A percentile compares a stretch with the other conserved stretches of the same genome.
phyloP scores from a whole-genome alignment of 139 green algal species.

The Tetradesmus obliquus region DNA sequence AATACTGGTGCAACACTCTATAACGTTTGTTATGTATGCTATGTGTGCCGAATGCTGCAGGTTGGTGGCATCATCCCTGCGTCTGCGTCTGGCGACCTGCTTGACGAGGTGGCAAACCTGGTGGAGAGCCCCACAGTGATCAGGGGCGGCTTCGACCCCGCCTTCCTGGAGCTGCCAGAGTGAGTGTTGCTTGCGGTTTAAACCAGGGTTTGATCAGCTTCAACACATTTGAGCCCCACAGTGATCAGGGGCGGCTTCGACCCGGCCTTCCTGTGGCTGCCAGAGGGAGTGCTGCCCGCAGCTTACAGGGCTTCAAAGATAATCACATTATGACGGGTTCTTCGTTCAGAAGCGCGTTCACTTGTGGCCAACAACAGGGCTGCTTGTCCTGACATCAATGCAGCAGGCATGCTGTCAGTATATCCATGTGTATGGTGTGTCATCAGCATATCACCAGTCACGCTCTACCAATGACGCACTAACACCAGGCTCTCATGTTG shows the following conservation, averaged over 20 bases:
- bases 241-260: constrained; percentile 88
- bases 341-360: too few species aligned
- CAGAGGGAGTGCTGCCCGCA: constrained; percentile 59
- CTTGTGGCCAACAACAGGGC: too few species aligned
- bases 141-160: constrained; percentile 81
- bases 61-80: constrained; percentile 77
- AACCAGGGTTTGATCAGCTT: not conserved
- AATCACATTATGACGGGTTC: not conserved
- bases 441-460: too few species aligned
- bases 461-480: too few species aligned
- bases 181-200: constrained; percentile 44
- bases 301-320: too few species aligned
- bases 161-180: constrained; percentile 91
- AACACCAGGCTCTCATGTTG: too few species aligned
- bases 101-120: constrained; percentile 90
- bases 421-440: too few species aligned
- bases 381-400: too few species aligned
- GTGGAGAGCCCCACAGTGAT: constrained; percentile 92
- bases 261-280: constrained; percentile 88
- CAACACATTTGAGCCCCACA: constrained; percentile 64
- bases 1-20: not conserved
- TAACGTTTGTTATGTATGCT: not conserved
- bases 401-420: too few species aligned
- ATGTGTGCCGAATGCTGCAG: constrained; percentile 38
- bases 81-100: constrained; percentile 64